phyloP scores from a whole-genome alignment of 2,329 filamentous ascomycete genomes.

The Cercospora beticola region DNA sequence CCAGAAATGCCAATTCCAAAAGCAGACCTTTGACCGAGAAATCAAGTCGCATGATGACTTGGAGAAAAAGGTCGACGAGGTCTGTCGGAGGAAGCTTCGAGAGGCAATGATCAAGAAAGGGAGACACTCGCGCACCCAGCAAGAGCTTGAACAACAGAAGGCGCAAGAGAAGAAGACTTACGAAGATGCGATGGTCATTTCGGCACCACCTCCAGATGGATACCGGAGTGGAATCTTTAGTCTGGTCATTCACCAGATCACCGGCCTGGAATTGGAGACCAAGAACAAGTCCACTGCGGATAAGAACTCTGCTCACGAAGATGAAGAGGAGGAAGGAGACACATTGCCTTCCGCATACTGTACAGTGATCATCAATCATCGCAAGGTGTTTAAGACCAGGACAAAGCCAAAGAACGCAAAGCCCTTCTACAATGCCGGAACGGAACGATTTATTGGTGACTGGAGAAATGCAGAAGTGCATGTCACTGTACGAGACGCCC shows the following conservation, averaged over 20 bases:
- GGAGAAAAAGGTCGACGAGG: conserved; percentile 55
- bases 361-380: conserved; percentile 71
- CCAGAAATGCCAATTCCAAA: conserved; percentile 59
- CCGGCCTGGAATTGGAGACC: conserved; percentile 62
- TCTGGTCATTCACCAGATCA: conserved; percentile 72
- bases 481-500: conserved; percentile 64
- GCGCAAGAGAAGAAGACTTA: conserved; percentile 61
- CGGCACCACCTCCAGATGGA: conserved; percentile 62
- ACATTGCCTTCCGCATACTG: conserved; percentile 70
- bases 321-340: conserved; percentile 59
- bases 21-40: conserved; percentile 60
- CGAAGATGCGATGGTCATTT: conserved; percentile 64
- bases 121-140: conserved; percentile 28
- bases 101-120: conserved; percentile 62
- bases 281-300: conserved; percentile 56
- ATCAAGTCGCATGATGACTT: conserved; percentile 60
- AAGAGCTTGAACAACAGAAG: conserved; percentile 67
- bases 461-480: conserved; percentile 68
- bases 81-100: conserved; percentile 62
- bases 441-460: conserved; percentile 69
- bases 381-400: conserved; percentile 66
- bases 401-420: conserved; percentile 77
- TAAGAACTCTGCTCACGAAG: conserved; percentile 51
- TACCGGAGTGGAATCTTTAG: conserved; percentile 67
- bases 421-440: conserved; percentile 76